phyloP scores from a whole-genome alignment of 208 protist genomes.

The Leishmania turanica region DNA sequence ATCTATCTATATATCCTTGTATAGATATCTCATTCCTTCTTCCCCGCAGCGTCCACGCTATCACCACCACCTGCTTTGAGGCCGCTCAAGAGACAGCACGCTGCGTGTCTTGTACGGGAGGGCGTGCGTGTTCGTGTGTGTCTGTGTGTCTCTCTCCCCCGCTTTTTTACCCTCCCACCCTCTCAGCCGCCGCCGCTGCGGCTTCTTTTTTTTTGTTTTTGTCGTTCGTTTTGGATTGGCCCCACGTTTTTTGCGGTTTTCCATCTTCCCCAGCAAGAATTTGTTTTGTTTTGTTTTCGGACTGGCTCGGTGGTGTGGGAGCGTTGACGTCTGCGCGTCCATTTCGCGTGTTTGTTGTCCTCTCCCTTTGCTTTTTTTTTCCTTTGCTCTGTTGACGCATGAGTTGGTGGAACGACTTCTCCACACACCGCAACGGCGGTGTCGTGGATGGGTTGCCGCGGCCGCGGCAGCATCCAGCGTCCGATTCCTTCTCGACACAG shows the following conservation, averaged over 20 bases:
- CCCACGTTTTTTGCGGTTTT: background rate
- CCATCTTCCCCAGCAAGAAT: too few relatives aligned
- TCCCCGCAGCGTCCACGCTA: too few relatives aligned
- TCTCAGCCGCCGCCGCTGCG: background rate
- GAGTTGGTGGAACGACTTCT: slow-evolving; percentile 39
- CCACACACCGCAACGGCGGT: slow-evolving; percentile 19
- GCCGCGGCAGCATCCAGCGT: background rate
- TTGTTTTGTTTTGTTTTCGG: too few relatives aligned
- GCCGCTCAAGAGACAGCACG: too few relatives aligned
- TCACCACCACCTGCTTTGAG: too few relatives aligned
- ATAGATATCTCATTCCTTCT: background rate
- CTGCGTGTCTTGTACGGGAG: too few relatives aligned
- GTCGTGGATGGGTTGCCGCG: slow-evolving; percentile 8
- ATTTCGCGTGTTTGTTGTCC: background rate
- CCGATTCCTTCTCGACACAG: background rate
- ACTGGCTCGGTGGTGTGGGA: too few relatives aligned
- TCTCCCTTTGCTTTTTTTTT: background rate
- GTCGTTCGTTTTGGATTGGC: background rate
- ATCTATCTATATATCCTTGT: background rate
- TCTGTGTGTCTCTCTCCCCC: background rate
- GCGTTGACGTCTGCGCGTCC: too few relatives aligned
- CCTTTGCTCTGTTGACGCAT: slow-evolving; percentile 1
- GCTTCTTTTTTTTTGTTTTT: background rate
- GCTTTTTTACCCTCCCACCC: background rate
- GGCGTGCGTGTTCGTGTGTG: too few relatives aligned